Percentiles rank a stretch among this genome's conserved stretches.
Evolutionary conservation across 1,284 basidiomycete species (phyloP).

Genomic region (Takashimella koratensis): DNA sequence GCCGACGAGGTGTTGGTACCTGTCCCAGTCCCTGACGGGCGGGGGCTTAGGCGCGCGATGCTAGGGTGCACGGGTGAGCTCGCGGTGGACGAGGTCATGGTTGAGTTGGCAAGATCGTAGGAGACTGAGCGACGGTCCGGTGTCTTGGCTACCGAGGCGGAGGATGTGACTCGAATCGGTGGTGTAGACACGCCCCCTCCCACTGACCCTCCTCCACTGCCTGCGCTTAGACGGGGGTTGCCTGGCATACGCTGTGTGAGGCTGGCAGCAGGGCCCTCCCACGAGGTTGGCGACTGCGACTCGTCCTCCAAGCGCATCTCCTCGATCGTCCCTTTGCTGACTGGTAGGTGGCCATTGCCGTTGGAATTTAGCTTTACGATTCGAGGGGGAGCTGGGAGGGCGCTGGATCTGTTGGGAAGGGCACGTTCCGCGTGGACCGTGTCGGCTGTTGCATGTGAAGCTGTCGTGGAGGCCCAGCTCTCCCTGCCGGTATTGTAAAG

Average conservation of each 20-base stretch:
- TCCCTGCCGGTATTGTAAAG: neutral
- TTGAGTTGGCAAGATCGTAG: neutral
- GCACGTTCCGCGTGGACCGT: neutral
- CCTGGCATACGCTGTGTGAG: neutral
- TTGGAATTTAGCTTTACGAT: neutral
- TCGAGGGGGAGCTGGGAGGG: neutral
- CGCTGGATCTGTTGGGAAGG: neutral
- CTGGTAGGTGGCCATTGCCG: neutral
- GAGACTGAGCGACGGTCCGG: neutral
- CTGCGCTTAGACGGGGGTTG: neutral
- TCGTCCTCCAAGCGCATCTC: neutral
- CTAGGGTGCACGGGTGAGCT: conserved; percentile 12
- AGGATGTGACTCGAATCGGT: neutral
- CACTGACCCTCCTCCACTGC: too few species aligned
- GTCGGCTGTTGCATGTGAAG: neutral
- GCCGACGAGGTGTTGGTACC: conserved; percentile 3
- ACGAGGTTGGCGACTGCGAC: neutral
- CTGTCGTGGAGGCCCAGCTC: neutral
- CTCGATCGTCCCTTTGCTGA: neutral
- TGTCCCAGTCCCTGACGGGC: conserved; percentile 4
- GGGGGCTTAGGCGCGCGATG: conserved; percentile 10
- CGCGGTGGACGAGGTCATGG: neutral
- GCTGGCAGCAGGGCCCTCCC: neutral
- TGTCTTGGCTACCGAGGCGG: neutral
- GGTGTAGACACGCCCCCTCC: neutral